Evolutionary conservation across 768 basidiomycete species (phyloP).

Genomic region (Hortiboletus flavorubellus): DNA sequence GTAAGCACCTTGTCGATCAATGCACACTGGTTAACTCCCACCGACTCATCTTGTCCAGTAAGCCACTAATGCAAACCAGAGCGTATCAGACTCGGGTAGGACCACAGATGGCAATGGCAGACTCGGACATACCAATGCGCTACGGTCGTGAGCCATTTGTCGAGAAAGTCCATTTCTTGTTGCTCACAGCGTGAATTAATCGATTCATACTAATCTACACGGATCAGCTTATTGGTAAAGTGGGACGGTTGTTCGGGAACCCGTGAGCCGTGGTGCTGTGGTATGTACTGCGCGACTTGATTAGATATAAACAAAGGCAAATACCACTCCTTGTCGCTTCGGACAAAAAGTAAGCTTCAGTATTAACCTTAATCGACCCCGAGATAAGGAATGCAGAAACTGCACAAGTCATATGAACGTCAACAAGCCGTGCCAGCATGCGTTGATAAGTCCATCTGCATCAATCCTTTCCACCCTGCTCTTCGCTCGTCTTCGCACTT

Average conservation of each 20-base stretch:
- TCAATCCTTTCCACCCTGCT: too few relatives aligned
- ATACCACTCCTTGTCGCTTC: too few relatives aligned
- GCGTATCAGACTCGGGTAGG: neutral
- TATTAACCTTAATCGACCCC: too few relatives aligned
- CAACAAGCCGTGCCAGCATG: too few relatives aligned
- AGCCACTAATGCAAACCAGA: slow-evolving; percentile 38
- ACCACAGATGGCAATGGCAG: neutral
- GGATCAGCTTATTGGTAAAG: neutral
- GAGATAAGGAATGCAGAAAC: too few relatives aligned
- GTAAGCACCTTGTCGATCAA: slow-evolving; percentile 96
- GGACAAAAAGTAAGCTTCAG: too few relatives aligned
- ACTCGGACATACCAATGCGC: slow-evolving; percentile 23
- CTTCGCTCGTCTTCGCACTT: too few relatives aligned
- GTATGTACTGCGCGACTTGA: too few relatives aligned
- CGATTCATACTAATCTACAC: neutral
- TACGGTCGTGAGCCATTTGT: slow-evolving; percentile 30
- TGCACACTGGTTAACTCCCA: slow-evolving; percentile 96
- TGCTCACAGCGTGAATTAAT: neutral
- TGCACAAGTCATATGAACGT: too few relatives aligned
- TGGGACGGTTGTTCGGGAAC: neutral
- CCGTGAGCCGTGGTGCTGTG: neutral
- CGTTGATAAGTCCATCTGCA: too few relatives aligned
- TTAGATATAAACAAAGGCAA: too few relatives aligned
- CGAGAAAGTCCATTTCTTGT: too few relatives aligned
- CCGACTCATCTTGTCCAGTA: slow-evolving; percentile 71